These are phyloP conservation scores for Vitis rotundifolia DNA, from an alignment of 164 flowering plant genomes.

Conservation along the genomic window DNA sequence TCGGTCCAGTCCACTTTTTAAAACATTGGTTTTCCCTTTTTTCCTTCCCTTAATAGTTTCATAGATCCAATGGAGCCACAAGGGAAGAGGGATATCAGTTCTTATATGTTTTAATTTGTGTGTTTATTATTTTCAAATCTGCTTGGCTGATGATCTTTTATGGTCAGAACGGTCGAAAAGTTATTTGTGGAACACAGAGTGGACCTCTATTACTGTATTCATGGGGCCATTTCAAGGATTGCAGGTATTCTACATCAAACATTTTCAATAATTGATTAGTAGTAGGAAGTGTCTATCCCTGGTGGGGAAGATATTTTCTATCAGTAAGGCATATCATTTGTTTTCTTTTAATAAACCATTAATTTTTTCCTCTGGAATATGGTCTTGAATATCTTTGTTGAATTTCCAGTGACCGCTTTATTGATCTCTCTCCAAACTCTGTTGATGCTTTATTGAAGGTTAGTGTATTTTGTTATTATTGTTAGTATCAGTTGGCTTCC, in stretches of 20 bases:
- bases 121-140: neutral
- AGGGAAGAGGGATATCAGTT: no score
- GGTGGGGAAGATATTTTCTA: no score
- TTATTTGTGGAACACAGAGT: conserved; percentile 82
- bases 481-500: neutral
- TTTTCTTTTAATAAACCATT: neutral
- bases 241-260: conserved; percentile 59
- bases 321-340: neutral
- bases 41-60: no score
- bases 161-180: conserved; percentile 87
- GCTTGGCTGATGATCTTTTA: neutral
- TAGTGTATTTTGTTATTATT: conserved; percentile 8
- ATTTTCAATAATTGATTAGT: neutral
- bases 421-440: conserved; percentile 72
- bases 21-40: no score
- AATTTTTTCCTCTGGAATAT: neutral
- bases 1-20: no score
- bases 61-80: no score
- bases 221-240: conserved; percentile 93
- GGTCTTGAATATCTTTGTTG: conserved; percentile 7
- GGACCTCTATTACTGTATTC: conserved; percentile 82
- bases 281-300: neutral
- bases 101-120: neutral
- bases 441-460: conserved; percentile 87
- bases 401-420: conserved; percentile 82